Conservation (phyloP, 2,329 filamentous ascomycete genomes). For the Leptographium galeiforme region DNA sequence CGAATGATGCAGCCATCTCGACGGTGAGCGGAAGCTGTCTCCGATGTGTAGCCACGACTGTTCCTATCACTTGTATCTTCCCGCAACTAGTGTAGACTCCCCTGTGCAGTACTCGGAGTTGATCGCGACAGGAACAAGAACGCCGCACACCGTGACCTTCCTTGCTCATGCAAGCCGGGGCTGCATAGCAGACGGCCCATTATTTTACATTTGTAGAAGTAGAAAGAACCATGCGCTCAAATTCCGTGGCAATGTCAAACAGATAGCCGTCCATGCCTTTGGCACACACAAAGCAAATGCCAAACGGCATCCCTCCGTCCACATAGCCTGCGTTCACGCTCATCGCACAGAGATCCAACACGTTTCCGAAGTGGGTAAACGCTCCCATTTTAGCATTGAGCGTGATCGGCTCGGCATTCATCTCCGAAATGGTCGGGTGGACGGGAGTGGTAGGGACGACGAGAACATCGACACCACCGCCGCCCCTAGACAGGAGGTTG, state of each 20-base stretch:
- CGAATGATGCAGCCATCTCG: too few relatives aligned
- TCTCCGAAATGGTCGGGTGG: slow-evolving; percentile 30
- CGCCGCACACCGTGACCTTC: too few relatives aligned
- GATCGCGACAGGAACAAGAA: too few relatives aligned
- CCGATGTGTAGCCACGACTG: too few relatives aligned
- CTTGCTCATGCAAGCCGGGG: too few relatives aligned
- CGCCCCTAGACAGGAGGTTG: not conserved
- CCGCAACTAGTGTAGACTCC: too few relatives aligned
- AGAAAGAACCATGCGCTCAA: slow-evolving; percentile 10
- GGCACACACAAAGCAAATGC: slow-evolving; percentile 26
- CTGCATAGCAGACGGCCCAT: too few relatives aligned
- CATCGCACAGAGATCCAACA: slow-evolving; percentile 39
- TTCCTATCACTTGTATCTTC: too few relatives aligned
- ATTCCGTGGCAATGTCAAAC: slow-evolving; percentile 18
- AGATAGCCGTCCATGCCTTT: slow-evolving; percentile 25
- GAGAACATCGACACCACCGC: slow-evolving; percentile 24
- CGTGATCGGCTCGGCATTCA: slow-evolving; percentile 32
- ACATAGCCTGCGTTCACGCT: slow-evolving; percentile 29
- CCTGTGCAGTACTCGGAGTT: too few relatives aligned
- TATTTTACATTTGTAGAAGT: too few relatives aligned
- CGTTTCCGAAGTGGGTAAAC: slow-evolving; percentile 42
- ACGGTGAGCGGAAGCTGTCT: too few relatives aligned
- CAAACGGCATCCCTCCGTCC: slow-evolving; percentile 25
- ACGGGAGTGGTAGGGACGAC: slow-evolving; percentile 29
- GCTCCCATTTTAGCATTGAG: slow-evolving; percentile 35